phyloP scores from a whole-genome alignment of 2,329 filamentous ascomycete genomes.

The Diaporthe humulicola region DNA sequence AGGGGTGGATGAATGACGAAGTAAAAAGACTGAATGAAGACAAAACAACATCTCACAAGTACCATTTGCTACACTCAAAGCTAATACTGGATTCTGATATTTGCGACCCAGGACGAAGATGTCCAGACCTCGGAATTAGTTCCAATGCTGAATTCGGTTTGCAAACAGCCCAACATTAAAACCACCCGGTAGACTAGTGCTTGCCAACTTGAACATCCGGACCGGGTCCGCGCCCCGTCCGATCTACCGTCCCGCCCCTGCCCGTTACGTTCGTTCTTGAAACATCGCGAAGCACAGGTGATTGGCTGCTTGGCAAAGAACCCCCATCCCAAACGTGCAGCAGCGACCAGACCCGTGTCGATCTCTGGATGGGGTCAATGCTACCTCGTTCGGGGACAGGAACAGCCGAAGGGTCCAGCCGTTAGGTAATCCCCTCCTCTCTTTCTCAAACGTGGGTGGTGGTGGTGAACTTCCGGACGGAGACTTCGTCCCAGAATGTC shows the following conservation, averaged over 20 bases:
- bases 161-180: background rate
- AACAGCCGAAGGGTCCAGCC: background rate
- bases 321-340: constrained; percentile 23
- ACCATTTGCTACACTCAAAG: background rate
- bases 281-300: constrained; percentile 20
- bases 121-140: background rate
- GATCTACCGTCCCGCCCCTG: background rate
- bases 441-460: constrained; percentile 3
- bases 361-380: constrained; percentile 14
- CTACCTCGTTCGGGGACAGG: constrained; percentile 18
- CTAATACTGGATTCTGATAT: background rate
- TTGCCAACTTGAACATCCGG: background rate
- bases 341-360: background rate
- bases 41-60: background rate
- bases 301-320: constrained; percentile 23
- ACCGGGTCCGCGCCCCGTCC: background rate
- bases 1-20: background rate
- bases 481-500: background rate
- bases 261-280: constrained; percentile 5
- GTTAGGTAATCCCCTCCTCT: constrained; percentile 4
- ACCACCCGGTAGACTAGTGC: background rate
- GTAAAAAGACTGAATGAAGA: background rate
- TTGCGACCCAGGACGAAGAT: background rate
- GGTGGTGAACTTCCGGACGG: background rate
- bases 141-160: no score